Evolutionary conservation across 495 filamentous ascomycete species (phyloP), one percentile per base, ranked within the genome.

Genomic region (Xylaria sp.): DNA sequence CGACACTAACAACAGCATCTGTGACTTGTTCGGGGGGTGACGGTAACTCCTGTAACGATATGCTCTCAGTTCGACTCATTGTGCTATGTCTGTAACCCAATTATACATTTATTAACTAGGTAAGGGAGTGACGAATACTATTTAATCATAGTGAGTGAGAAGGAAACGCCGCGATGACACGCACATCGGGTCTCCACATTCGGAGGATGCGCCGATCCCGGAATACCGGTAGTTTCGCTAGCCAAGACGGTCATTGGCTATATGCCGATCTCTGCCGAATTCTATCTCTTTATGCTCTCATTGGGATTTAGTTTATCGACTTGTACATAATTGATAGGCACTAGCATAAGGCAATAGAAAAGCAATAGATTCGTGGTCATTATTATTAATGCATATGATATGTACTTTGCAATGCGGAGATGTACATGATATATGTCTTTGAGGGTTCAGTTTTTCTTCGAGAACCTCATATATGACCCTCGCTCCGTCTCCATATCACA

Each of bases 121-220:
- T 48, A 33, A 0, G 37, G 43, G 5, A 3, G 1, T 15, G 14
- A 62, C 5, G 37, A 43, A 3, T 43, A 5, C 26, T 21, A 11
- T 40, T 2, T 26, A 26, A n/a, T 62, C 31, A 26, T 17, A 5
- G 21, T 15, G 26, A 29, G n/a, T n/a, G 41, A 33, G 61, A 48
- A 31, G 64, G 6, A n/a, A n/a, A 31, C 24, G 64, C 48, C 35
- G 35, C 24, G 64, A 41, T 55, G 46, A 67, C 24, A 26, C 12
- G 6, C 8, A 43, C 3, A 55, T n/a, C 6, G 12, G 33, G 33
- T 33, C 41, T 52, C 29, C 62, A 29, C 31, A 24, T 50, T 40
- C 19, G 63, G 46, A 67, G 63, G 1, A 67, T 24, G 63, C 46
- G 64, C 64, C 64, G 64, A 67, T 67, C 48, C 11, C 64, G 64